A percentile compares a stretch with the other conserved stretches of the same genome.
phyloP scores from a whole-genome alignment of 2,329 filamentous ascomycete species.

The Pseudocercospora fijiensis region DNA sequence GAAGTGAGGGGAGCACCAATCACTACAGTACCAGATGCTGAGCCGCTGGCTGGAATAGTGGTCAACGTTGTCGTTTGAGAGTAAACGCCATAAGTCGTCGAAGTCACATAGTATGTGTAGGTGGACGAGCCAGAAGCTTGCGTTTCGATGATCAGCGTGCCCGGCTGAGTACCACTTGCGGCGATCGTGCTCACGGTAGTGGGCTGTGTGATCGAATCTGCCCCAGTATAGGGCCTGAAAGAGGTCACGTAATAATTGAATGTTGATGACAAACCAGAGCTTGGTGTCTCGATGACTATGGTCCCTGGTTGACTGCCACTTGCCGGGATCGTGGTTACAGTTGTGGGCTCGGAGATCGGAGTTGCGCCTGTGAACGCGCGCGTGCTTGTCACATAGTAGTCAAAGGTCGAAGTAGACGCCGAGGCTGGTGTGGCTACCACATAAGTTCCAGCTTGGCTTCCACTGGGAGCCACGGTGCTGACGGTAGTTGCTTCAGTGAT shows the following conservation, averaged over 20 bases:
- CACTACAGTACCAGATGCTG: conserved; percentile 1
- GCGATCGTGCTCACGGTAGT: conserved; percentile 9
- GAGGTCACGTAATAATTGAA: conserved; percentile 2
- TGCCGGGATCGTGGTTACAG: conserved; percentile 9
- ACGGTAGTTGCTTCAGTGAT: neutral
- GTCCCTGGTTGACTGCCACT: conserved; percentile 7
- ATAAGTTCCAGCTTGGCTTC: neutral
- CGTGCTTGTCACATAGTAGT: conserved; percentile 9
- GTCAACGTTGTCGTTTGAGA: conserved; percentile 4
- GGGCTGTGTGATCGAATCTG: neutral
- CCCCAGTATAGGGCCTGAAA: conserved; percentile 4
- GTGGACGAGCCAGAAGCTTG: neutral
- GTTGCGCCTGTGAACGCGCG: conserved; percentile 7
- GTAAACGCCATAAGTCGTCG: conserved; percentile 1
- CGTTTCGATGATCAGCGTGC: conserved; percentile 1
- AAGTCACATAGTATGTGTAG: conserved; percentile 5
- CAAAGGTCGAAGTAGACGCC: neutral
- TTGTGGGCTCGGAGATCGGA: conserved; percentile 7
- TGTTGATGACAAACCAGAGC: neutral
- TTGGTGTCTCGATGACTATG: neutral
- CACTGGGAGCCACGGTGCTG: conserved; percentile 4
- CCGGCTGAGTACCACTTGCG: neutral
- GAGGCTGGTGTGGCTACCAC: neutral
- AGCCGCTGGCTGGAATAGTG: conserved; percentile 3
- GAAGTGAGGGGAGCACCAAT: neutral